Percentiles rank a stretch among this genome's conserved stretches.
These are phyloP conservation scores for Physcomitrellopsis africana DNA, from an alignment of 225 moss, liverwort and hornwort species.

Conservation along the genomic window DNA sequence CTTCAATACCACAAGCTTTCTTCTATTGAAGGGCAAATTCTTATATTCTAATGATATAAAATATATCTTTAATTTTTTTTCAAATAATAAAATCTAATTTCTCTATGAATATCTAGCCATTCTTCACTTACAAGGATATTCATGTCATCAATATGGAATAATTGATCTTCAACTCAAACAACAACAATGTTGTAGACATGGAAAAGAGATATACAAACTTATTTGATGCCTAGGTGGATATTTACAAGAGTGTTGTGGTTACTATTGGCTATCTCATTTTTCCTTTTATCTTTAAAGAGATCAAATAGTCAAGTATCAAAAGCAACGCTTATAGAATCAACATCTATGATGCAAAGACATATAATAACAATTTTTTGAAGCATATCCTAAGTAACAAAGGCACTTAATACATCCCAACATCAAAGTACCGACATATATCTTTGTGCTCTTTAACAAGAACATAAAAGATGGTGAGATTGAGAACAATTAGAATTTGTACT, in stretches of 20 bases:
- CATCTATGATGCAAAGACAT: constrained; percentile 41
- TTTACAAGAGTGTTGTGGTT: constrained; percentile 38
- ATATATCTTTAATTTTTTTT: constrained; percentile 42
- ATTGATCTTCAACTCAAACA: constrained; percentile 46
- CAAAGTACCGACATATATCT: constrained; percentile 48
- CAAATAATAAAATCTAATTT: constrained; percentile 40
- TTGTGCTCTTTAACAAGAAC: constrained; percentile 62
- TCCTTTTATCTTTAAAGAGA: no score
- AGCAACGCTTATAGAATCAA: constrained; percentile 37
- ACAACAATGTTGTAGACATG: constrained; percentile 23
- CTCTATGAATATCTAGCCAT: constrained; percentile 57
- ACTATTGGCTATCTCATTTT: constrained; percentile 39
- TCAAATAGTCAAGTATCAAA: no score
- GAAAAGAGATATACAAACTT: constrained; percentile 44
- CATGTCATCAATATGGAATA: constrained; percentile 40
- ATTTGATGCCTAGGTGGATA: constrained; percentile 64
- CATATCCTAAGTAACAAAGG: constrained; percentile 35
- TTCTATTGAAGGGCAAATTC: constrained; percentile 47
- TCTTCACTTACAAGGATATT: constrained; percentile 41
- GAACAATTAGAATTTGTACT: constrained; percentile 48
- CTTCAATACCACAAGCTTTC: constrained; percentile 44
- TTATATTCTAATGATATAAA: constrained; percentile 4
- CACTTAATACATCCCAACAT: constrained; percentile 38
- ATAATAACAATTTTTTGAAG: constrained; percentile 49
- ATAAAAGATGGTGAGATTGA: constrained; percentile 27